phyloP scores from a whole-genome alignment of 805 yeast genomes.

The Tetrapisispora namnaoensis region DNA sequence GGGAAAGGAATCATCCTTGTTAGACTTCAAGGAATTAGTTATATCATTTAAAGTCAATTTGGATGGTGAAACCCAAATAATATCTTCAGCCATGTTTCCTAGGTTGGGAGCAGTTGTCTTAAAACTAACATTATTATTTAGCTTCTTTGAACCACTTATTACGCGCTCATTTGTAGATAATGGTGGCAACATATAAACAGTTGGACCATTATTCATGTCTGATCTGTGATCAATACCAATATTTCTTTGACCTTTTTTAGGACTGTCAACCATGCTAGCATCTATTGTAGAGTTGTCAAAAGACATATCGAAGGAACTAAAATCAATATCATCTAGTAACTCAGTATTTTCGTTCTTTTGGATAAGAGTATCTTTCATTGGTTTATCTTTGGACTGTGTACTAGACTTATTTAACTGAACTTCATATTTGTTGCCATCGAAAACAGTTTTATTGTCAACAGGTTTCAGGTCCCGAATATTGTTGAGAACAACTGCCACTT shows the following conservation, averaged over 20 bases:
- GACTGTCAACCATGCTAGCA: background rate
- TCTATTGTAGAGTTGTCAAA: slow-evolving; percentile 14
- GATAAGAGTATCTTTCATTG: background rate
- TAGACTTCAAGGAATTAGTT: slow-evolving; percentile 4
- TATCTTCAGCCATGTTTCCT: slow-evolving; percentile 12
- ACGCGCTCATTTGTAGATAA: background rate
- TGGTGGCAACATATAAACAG: slow-evolving; percentile 1
- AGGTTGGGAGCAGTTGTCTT: background rate
- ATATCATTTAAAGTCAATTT: slow-evolving; percentile 20
- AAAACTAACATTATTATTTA: background rate
- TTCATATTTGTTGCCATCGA: background rate
- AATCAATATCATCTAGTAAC: slow-evolving; percentile 22
- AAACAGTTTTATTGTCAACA: too few relatives aligned
- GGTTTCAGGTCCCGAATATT: background rate
- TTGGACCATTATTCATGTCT: background rate
- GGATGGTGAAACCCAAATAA: slow-evolving; percentile 29
- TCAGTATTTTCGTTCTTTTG: background rate
- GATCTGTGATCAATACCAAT: background rate
- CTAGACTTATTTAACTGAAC: background rate
- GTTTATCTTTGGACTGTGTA: background rate
- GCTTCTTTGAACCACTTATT: background rate
- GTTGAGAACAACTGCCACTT: background rate
- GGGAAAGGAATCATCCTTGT: background rate
- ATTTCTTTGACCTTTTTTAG: background rate
- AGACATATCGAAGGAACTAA: slow-evolving; percentile 26